Evolutionary conservation across 2,329 filamentous ascomycete genomes (phyloP), one percentile per base, ranked within the genome.

Genomic region (Colletotrichum lupini): DNA sequence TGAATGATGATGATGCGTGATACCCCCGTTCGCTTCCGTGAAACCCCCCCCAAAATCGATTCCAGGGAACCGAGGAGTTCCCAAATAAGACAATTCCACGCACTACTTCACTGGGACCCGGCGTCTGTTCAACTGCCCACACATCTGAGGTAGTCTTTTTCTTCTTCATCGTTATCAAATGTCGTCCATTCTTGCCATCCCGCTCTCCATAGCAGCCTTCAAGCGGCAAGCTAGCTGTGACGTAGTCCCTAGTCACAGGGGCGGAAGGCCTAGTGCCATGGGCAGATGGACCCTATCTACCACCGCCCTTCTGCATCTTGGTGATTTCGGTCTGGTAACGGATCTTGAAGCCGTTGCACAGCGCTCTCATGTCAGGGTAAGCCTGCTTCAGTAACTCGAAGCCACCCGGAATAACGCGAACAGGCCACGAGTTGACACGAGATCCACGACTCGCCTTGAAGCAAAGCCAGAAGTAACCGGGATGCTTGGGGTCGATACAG

Each of bases 311-410:
- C 71, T 77, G 75, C 88, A 92, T 87, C 82, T 92, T 93, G 73
- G 87, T 87, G 81, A 95, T 86, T 81, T 91, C 89, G 75, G 86
- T 89, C 78, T 90, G 88, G 79, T 89, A 95, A 67, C 95, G 87
- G 79, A 96, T 83, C 88, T 98, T 98, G 88, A 98, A 98, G 6
- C 96, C 97, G 84, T 99, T 99, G 87, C 96, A 98, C 75, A 99
- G 86, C 61, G 95, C 95, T 77, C 93, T 90, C 94, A 98, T 98
- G 79, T 98, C 95, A 1, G 97, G 96, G 81, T 99, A 99, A 65
- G 93, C 90, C 77, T 94, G 93, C 77, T 93, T 94, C 84, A 95
- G 92, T 78, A 99, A 88, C 85, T 98, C 95, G 80, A 96, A 99
- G 5, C 94, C 97, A 78, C 97, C 94, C 2, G 97, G 97, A 22